These are phyloP conservation scores for Lonicera japonica DNA, from an alignment of 129 eudicot genomes.

Conservation along the genomic window DNA sequence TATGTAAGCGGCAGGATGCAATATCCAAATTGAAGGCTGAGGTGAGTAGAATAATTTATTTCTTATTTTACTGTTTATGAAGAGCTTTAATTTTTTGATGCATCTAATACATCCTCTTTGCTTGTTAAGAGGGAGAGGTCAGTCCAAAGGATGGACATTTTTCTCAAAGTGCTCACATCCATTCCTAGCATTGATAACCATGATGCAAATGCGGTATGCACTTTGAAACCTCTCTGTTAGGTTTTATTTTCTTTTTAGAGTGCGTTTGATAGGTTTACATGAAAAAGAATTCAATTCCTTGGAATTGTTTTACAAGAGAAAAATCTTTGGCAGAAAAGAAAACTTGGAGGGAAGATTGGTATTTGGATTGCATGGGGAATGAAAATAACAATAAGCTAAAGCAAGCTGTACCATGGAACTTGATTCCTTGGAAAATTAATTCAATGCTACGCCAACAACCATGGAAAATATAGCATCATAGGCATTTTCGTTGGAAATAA, in stretches of 20 bases:
- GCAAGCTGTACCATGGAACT: too few relatives aligned
- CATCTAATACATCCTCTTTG: conserved; percentile 5
- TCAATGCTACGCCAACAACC: too few relatives aligned
- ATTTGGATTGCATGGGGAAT: too few relatives aligned
- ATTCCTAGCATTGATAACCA: conserved; percentile 76
- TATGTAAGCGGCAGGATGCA: conserved; percentile 73
- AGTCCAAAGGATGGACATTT: conserved; percentile 64
- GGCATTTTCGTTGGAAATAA: too few relatives aligned
- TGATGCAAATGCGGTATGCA: conserved; percentile 81
- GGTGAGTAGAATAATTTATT: conserved; percentile 30
- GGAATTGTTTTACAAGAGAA: too few relatives aligned
- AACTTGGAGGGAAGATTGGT: too few relatives aligned
- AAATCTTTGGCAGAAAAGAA: too few relatives aligned
- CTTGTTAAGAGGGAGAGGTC: conserved; percentile 67
- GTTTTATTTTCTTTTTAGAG: not conserved
- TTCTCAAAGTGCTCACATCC: conserved; percentile 71
- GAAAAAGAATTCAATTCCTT: too few relatives aligned
- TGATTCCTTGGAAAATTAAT: too few relatives aligned
- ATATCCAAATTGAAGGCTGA: conserved; percentile 66
- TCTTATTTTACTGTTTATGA: conserved; percentile 2
- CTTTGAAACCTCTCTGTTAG: conserved; percentile 2
- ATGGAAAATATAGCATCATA: too few relatives aligned
- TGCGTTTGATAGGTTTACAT: too few relatives aligned
- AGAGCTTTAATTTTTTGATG: not conserved
- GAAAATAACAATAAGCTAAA: too few relatives aligned